Base-by-base conservation (phyloP, 2,329 filamentous ascomycete genomes). In the Decorospora gaudefroyi region DNA sequence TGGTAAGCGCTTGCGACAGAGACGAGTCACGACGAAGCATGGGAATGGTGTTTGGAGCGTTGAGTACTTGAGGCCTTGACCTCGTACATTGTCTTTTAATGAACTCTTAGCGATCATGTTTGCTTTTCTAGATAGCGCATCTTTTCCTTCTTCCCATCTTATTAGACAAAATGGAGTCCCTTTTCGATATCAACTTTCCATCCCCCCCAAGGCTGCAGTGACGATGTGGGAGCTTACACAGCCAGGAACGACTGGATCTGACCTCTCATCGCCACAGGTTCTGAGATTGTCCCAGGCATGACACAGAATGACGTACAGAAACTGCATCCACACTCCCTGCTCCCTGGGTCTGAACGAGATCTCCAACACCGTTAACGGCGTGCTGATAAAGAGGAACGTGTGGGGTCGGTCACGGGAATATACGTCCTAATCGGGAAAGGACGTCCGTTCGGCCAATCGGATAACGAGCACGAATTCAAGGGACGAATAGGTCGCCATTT, bases 1-100 rank as follows among this genome's bases (percentile, higher is more conserved):
- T 62, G 59, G 59, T 62, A 49, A 40, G 31, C 11, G 6, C 12
- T 32, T 30, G 10, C 18, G 11, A 40, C 4, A 18, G 25, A 35
- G 39, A 48, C 16, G 28, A 32, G 7, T 52, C n/a, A n/a, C n/a
- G 12, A 46, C 43, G 40, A 55, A 44, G 40, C 28, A 46, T 43
- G 36, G 45, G 5, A 21, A 46, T 42, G 57, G 57, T 47, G 57
- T 61, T 53, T 51, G 38, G 42, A 31, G 46, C 22, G 25, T 16
- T 51, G 46, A 33, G 48, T 45, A 44, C 35, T 52, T 42, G 37
- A 47, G 51, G 51, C 49, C 38, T 53, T 36, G 51, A 47, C 45
- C 48, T 56, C 45, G 42, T 47, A 46, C 42, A 35, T 16, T 27
- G 23, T 28, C 23, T 37, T 48, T 8, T 44, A 41, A 47, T 40